Conservation (phyloP, 371 early-diverging fungal genomes). For the Mucor saturninus region DNA sequence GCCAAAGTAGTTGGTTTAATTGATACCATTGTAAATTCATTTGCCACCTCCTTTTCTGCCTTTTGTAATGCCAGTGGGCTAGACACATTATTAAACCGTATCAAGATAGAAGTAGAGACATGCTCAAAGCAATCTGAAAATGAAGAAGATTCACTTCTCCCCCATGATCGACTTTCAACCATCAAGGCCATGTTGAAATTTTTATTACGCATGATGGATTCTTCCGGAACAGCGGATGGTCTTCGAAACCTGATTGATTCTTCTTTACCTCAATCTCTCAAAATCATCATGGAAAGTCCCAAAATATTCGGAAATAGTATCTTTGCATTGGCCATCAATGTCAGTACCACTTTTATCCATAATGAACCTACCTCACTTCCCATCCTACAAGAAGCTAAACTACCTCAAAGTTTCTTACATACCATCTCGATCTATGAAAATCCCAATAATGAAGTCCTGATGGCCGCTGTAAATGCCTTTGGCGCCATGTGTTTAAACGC, state of each 20-base stretch:
- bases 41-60: slow-evolving; percentile 73
- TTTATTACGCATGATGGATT: slow-evolving; percentile 91
- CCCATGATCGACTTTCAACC: slow-evolving; percentile 66
- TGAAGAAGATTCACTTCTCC: slow-evolving; percentile 24
- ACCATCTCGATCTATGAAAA: slow-evolving; percentile 68
- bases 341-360: slow-evolving; percentile 95
- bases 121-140: slow-evolving; percentile 3
- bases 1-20: slow-evolving; percentile 77
- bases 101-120: slow-evolving; percentile 51
- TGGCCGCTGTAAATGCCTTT: slow-evolving; percentile 90
- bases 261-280: slow-evolving; percentile 78
- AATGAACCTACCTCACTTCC: slow-evolving; percentile 94
- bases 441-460: slow-evolving; percentile 76
- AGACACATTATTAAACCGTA: slow-evolving; percentile 73
- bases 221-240: slow-evolving; percentile 86
- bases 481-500: slow-evolving; percentile 95
- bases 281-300: slow-evolving; percentile 72
- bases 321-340: slow-evolving; percentile 82
- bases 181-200: slow-evolving; percentile 92
- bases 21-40: slow-evolving; percentile 83
- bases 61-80: slow-evolving; percentile 87
- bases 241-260: slow-evolving; percentile 94
- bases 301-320: slow-evolving; percentile 77
- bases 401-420: slow-evolving; percentile 85
- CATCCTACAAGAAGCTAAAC: slow-evolving; percentile 88